Evolutionary conservation across 192 early-diverging fungal species (phyloP).

Genomic region (Backusella morwellensis): DNA sequence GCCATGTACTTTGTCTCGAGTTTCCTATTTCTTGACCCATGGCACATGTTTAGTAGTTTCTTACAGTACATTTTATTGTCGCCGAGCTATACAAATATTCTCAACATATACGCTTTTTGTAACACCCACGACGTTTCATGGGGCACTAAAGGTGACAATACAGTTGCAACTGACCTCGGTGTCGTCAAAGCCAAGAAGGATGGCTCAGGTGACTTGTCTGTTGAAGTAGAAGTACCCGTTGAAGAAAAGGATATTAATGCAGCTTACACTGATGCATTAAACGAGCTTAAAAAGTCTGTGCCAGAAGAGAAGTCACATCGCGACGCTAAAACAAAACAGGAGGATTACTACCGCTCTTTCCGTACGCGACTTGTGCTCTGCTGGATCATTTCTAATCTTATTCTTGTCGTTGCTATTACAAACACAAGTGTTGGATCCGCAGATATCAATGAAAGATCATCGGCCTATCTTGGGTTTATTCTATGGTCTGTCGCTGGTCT

Average conservation of each 20-base stretch:
- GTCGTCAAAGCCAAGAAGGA: slow-evolving; percentile 71
- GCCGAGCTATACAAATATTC: slow-evolving; percentile 74
- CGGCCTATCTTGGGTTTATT: slow-evolving; percentile 58
- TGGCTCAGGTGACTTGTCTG: slow-evolving; percentile 65
- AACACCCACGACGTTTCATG: slow-evolving; percentile 62
- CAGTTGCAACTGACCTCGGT: slow-evolving; percentile 67
- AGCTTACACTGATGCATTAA: slow-evolving; percentile 73
- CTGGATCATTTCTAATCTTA: slow-evolving; percentile 78
- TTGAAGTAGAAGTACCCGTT: slow-evolving; percentile 73
- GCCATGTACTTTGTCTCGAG: slow-evolving; percentile 63
- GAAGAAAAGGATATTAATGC: slow-evolving; percentile 81
- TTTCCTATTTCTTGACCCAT: slow-evolving; percentile 70
- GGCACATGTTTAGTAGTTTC: slow-evolving; percentile 77
- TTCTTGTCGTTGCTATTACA: slow-evolving; percentile 66
- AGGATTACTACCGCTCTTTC: slow-evolving; percentile 84
- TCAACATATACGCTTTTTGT: slow-evolving; percentile 64
- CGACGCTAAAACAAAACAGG: slow-evolving; percentile 65
- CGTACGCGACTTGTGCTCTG: slow-evolving; percentile 72
- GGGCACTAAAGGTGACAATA: slow-evolving; percentile 94
- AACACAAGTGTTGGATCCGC: slow-evolving; percentile 37
- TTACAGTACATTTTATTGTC: slow-evolving; percentile 71
- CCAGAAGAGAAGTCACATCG: slow-evolving; percentile 51
- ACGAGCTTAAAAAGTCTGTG: slow-evolving; percentile 48
- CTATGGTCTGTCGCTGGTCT: slow-evolving; percentile 75
- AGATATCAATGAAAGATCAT: slow-evolving; percentile 32